These are phyloP conservation scores for Ustilago lituana DNA, from an alignment of 1,284 basidiomycete species.

Conservation along the genomic window DNA sequence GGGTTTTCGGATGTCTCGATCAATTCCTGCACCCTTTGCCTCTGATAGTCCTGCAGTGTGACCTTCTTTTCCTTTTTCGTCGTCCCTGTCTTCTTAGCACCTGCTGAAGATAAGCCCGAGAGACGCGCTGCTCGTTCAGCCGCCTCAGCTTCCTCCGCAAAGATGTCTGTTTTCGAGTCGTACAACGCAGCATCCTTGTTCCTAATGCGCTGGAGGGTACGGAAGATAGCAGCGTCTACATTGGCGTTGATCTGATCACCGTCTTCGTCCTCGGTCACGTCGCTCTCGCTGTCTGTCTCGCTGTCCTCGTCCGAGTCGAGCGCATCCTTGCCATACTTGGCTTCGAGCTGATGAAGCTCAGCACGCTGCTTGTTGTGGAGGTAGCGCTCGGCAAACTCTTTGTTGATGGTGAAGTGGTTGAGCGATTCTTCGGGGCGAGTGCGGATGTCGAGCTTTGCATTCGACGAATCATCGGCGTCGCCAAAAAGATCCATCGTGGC, in stretches of 20 bases:
- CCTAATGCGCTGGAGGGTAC: constrained; percentile 87
- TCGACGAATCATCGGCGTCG: constrained; percentile 4
- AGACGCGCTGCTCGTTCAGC: constrained; percentile 23
- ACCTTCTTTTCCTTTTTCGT: constrained; percentile 56
- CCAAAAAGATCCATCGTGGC: constrained; percentile 42
- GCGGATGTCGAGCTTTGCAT: constrained; percentile 38
- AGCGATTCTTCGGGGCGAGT: constrained; percentile 42
- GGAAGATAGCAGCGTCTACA: constrained; percentile 91
- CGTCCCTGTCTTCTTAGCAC: constrained; percentile 15
- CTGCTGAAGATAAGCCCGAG: constrained; percentile 8
- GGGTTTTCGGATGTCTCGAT: constrained; percentile 59
- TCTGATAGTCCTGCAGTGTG: constrained; percentile 65
- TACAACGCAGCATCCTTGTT: constrained; percentile 86
- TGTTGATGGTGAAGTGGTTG: constrained; percentile 58
- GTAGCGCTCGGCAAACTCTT: constrained; percentile 62
- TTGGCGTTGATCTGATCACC: constrained; percentile 94
- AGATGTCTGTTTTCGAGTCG: constrained; percentile 70
- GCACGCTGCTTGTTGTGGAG: constrained; percentile 63
- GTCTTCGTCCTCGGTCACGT: constrained; percentile 90
- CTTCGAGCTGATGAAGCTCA: constrained; percentile 60
- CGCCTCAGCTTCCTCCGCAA: constrained; percentile 51
- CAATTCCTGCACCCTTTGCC: constrained; percentile 60
- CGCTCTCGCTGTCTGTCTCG: constrained; percentile 66
- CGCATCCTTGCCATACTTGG: constrained; percentile 54
- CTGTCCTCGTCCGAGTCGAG: constrained; percentile 35